Conservation (phyloP, 495 filamentous ascomycete species). For the Aspergillus avenaceus region DNA sequence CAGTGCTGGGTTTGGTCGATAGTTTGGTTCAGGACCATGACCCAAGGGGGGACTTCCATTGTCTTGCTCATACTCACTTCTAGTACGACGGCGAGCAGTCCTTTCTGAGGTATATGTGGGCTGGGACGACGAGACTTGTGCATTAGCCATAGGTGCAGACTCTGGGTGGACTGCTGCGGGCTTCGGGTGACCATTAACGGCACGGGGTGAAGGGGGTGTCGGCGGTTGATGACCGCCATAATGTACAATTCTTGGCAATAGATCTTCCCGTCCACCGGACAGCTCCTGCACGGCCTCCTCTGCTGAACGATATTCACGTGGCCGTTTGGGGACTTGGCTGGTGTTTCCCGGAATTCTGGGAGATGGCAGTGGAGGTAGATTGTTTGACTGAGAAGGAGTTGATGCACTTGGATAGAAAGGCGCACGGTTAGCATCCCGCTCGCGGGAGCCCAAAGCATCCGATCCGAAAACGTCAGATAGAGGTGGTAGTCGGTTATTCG, state of each 20-base stretch:
- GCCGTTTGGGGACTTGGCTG: conserved; percentile 52
- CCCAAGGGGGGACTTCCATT: conserved; percentile 48
- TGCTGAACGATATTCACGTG: conserved; percentile 88
- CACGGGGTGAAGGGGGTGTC: conserved; percentile 81
- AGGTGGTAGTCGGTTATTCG: conserved; percentile 87
- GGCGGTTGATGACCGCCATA: conserved; percentile 88
- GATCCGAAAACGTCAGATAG: conserved; percentile 91
- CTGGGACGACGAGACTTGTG: conserved; percentile 22
- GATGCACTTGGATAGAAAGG: conserved; percentile 42
- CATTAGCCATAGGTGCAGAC: conserved; percentile 15
- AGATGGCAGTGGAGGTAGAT: conserved; percentile 60
- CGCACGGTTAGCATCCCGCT: conserved; percentile 35
- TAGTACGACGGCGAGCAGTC: conserved; percentile 65
- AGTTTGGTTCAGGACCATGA: conserved; percentile 36
- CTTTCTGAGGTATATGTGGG: conserved; percentile 30
- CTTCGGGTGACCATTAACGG: conserved; percentile 29
- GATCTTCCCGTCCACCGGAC: conserved; percentile 84
- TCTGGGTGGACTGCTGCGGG: conserved; percentile 30
- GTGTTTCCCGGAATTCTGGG: conserved; percentile 60
- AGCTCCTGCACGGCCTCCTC: conserved; percentile 91
- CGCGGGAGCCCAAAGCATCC: conserved; percentile 60
- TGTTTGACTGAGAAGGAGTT: conserved; percentile 63
- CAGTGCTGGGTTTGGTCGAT: conserved; percentile 63
- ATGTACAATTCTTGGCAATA: conserved; percentile 89
- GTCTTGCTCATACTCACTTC: conserved; percentile 88